These are phyloP conservation scores for Pleurotus tuber-regium DNA, from an alignment of 768 basidiomycete genomes.

Conservation along the genomic window DNA sequence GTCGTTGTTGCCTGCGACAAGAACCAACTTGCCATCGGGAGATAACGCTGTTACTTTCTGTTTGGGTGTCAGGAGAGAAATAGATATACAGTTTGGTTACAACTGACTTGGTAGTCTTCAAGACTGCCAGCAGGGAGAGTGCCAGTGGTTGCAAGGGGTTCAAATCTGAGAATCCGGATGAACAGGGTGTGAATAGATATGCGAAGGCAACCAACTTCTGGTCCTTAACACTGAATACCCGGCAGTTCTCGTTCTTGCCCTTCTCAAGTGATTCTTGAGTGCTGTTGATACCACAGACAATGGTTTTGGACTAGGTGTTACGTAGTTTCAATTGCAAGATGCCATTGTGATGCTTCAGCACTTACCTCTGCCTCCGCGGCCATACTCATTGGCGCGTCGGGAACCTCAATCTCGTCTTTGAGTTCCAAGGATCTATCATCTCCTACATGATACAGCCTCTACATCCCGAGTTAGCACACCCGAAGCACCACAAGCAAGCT, in stretches of 20 bases:
- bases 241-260: conserved; percentile 83
- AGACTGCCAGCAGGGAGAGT: conserved; percentile 60
- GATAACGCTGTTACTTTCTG: conserved; percentile 91
- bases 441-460: conserved; percentile 71
- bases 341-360: conserved; percentile 5
- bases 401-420: conserved; percentile 73
- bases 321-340: conserved; percentile 5
- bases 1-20: conserved; percentile 70
- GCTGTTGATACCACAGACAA: conserved; percentile 91
- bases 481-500: not conserved
- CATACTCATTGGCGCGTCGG: conserved; percentile 98
- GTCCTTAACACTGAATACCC: conserved; percentile 59
- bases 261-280: conserved; percentile 54
- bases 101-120: conserved; percentile 85
- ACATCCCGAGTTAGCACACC: conserved; percentile 9
- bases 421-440: conserved; percentile 51
- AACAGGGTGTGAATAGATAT: not conserved
- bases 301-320: conserved; percentile 36
- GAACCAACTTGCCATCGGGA: conserved; percentile 60
- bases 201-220: conserved; percentile 46
- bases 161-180: conserved; percentile 41
- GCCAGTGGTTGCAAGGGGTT: conserved; percentile 44
- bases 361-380: conserved; percentile 61
- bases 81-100: not conserved
- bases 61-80: conserved; percentile 13